These are phyloP conservation scores for Phalaenopsis hybrid DNA, from an alignment of 116 monocot species.

Conservation along the genomic window DNA sequence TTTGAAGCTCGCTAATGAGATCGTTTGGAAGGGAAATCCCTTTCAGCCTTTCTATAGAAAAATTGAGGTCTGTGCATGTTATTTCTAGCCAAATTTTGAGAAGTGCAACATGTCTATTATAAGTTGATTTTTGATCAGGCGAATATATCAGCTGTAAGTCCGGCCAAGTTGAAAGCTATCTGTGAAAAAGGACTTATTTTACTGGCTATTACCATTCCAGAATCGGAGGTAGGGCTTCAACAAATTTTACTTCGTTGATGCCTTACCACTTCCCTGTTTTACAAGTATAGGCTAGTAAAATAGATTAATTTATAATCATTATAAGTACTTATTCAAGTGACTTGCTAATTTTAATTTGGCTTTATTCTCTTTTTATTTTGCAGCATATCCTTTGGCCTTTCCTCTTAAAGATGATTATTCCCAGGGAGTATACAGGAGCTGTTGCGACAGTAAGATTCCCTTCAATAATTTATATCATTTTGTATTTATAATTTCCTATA, in stretches of 20 bases:
- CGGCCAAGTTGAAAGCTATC: conserved; percentile 55
- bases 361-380: conserved; percentile 12
- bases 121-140: conserved; percentile 30
- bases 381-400: conserved; percentile 97
- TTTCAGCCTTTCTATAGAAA: conserved; percentile 66
- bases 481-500: background rate
- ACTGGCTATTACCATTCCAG: conserved; percentile 84
- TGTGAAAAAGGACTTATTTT: conserved; percentile 91
- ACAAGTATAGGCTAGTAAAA: background rate
- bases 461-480: background rate
- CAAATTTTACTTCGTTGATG: background rate
- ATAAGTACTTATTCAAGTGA: background rate
- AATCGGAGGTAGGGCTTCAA: conserved; percentile 69
- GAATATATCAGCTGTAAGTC: conserved; percentile 35
- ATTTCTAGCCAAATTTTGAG: background rate
- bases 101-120: background rate
- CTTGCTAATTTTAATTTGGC: background rate
- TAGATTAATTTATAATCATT: background rate
- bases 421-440: conserved; percentile 80
- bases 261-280: background rate
- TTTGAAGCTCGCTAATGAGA: conserved; percentile 40
- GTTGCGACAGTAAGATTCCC: conserved; percentile 64
- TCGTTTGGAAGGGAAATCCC: conserved; percentile 22
- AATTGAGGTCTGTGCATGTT: conserved; percentile 34
- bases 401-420: conserved; percentile 86